Percentiles rank a stretch among this genome's conserved stretches.
These are phyloP conservation scores for Mimosa bimucronata DNA, from an alignment of 306 rosid species.

Conservation along the genomic window DNA sequence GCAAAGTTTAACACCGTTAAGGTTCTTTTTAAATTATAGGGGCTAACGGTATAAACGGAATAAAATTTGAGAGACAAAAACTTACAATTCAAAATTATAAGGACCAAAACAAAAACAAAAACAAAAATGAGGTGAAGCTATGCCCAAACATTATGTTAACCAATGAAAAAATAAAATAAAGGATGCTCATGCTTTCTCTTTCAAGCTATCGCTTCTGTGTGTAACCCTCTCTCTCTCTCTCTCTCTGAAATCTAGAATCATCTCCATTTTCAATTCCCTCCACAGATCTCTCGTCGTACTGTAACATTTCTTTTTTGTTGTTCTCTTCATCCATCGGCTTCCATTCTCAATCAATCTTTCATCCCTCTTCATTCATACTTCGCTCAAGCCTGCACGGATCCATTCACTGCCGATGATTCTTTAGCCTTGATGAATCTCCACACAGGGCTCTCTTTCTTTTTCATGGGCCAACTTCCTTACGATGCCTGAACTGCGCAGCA, in stretches of 20 bases:
- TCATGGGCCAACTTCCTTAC: conserved; percentile 52
- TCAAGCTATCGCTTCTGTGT: background rate
- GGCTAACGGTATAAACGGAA: too few species aligned
- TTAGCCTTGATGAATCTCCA: conserved; percentile 47
- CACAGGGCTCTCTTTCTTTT: conserved; percentile 30
- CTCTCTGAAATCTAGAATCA: conserved; percentile 38
- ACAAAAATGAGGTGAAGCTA: too few species aligned
- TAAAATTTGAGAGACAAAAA: too few species aligned
- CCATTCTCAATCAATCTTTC: background rate
- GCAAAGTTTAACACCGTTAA: too few species aligned
- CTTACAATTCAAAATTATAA: too few species aligned
- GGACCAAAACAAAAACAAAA: too few species aligned
- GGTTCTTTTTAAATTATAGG: too few species aligned
- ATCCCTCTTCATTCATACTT: background rate
- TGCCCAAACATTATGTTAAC: too few species aligned
- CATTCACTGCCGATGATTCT: conserved; percentile 40
- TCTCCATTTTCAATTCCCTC: conserved; percentile 48
- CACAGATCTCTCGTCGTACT: conserved; percentile 64
- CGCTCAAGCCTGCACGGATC: conserved; percentile 23
- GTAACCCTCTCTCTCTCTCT: background rate
- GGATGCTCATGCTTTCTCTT: background rate
- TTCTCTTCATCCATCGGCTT: background rate
- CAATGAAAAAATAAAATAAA: too few species aligned
- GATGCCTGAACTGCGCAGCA: conserved; percentile 63
- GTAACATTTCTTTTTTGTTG: background rate